Percentiles rank a stretch among this genome's conserved stretches.
These are phyloP conservation scores for Hymenoscyphus repandus DNA, from an alignment of 2,329 filamentous ascomycete species.

Conservation along the genomic window DNA sequence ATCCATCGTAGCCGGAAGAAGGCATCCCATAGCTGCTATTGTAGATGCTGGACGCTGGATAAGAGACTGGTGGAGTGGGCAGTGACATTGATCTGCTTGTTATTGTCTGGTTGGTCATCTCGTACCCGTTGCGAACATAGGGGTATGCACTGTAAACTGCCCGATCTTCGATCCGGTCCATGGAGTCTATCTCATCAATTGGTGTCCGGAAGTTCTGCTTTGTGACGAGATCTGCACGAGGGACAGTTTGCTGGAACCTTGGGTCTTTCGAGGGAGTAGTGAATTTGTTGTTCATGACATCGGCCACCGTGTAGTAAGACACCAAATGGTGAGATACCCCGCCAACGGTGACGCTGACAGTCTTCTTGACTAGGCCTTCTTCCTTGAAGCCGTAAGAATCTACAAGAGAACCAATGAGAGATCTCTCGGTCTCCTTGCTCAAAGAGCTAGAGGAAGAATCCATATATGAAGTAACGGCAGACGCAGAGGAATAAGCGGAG, in stretches of 20 bases:
- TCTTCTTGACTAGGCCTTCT: conserved; percentile 84
- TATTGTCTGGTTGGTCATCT: conserved; percentile 29
- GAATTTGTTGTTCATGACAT: conserved; percentile 58
- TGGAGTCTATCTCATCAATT: conserved; percentile 52
- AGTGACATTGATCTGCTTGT: conserved; percentile 25
- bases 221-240: conserved; percentile 52
- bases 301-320: conserved; percentile 79
- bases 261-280: conserved; percentile 52
- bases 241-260: conserved; percentile 43
- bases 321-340: conserved; percentile 80
- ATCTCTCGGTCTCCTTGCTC: conserved; percentile 29
- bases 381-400: conserved; percentile 86
- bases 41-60: conserved; percentile 16
- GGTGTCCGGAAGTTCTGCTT: conserved; percentile 63
- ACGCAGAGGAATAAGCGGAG: conserved; percentile 5
- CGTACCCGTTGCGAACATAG: conserved; percentile 22
- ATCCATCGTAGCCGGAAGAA: conserved; percentile 19
- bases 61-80: conserved; percentile 25
- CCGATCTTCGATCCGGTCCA: conserved; percentile 28
- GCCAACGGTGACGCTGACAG: conserved; percentile 72
- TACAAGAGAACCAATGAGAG: conserved; percentile 73
- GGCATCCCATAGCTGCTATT: conserved; percentile 18
- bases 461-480: conserved; percentile 13
- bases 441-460: conserved; percentile 21
- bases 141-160: conserved; percentile 23